phyloP scores from a whole-genome alignment of 352 stramenopile genomes.

The Globisporangium megalacanthum region DNA sequence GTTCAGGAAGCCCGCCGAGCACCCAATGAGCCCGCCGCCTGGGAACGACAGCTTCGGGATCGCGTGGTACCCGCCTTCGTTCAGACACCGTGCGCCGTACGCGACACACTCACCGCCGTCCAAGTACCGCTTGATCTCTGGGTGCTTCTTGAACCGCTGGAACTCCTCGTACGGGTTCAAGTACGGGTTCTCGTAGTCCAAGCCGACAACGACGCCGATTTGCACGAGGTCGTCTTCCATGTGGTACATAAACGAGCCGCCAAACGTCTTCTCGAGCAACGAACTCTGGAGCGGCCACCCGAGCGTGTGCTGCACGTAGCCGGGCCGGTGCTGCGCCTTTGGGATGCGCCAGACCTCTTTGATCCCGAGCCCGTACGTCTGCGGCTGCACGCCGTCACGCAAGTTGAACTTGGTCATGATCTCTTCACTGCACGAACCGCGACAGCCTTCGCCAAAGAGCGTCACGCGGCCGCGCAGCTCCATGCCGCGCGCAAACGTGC shows the following conservation, averaged over 20 bases:
- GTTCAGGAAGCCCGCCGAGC: constrained; percentile 98
- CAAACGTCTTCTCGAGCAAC: constrained; percentile 93
- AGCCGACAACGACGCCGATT: constrained; percentile 94
- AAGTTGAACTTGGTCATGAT: constrained; percentile 97
- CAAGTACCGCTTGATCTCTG: constrained; percentile 89
- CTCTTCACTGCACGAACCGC: constrained; percentile 96
- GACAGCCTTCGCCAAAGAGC: constrained; percentile 97
- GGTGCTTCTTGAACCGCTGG: constrained; percentile 99
- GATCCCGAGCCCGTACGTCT: constrained; percentile 99
- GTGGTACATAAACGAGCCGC: constrained; percentile 99
- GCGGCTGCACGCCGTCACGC: constrained; percentile 82
- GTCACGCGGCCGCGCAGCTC: constrained; percentile 94
- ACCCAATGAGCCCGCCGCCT: constrained; percentile 94
- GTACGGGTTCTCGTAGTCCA: constrained; percentile 99
- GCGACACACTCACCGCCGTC: constrained; percentile 96
- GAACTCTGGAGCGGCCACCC: constrained; percentile 95
- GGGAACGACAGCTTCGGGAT: constrained; percentile 99
- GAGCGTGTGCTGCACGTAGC: constrained; percentile 97
- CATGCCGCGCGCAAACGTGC: constrained; percentile 97
- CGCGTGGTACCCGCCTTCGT: constrained; percentile 95
- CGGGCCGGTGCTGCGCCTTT: constrained; percentile 91
- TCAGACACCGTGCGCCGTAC: constrained; percentile 95
- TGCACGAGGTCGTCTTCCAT: constrained; percentile 95
- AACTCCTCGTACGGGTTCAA: constrained; percentile 99
- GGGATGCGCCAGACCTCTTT: constrained; percentile 96